phyloP scores from a whole-genome alignment of 208 protist genomes.

The Leishmania aethiopica region DNA sequence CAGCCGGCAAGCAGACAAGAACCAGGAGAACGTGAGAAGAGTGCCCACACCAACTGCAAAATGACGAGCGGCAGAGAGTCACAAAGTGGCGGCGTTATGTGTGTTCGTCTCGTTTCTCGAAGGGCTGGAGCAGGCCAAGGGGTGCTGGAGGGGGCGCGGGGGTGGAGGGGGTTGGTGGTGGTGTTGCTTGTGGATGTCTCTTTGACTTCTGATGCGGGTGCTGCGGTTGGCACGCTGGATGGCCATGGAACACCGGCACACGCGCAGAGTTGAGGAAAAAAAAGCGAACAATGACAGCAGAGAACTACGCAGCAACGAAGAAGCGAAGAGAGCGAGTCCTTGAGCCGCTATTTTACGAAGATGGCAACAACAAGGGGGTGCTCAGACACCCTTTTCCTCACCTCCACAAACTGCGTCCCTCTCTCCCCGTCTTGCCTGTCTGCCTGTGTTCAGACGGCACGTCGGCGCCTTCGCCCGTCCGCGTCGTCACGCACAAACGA shows the following conservation, averaged over 20 bases:
- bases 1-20: no score
- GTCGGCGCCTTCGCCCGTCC: no score
- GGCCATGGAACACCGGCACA: background rate
- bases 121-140: background rate
- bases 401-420: background rate
- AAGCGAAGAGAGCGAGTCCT: background rate
- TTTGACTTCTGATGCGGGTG: background rate
- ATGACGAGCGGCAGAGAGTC: background rate
- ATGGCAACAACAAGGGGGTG: background rate
- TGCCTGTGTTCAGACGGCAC: background rate
- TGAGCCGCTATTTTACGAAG: background rate
- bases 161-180: no score
- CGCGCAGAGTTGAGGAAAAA: background rate
- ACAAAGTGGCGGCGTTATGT: background rate
- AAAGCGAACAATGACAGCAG: background rate
- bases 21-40: background rate
- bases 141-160: background rate
- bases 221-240: background rate
- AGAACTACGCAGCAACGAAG: background rate
- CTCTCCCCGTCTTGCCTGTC: background rate
- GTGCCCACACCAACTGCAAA: background rate
- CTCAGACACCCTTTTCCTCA: background rate
- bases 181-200: background rate
- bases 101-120: background rate
- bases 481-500: no score